These are phyloP conservation scores for Flammula alnicola DNA, from an alignment of 1,284 basidiomycete species.

Conservation along the genomic window DNA sequence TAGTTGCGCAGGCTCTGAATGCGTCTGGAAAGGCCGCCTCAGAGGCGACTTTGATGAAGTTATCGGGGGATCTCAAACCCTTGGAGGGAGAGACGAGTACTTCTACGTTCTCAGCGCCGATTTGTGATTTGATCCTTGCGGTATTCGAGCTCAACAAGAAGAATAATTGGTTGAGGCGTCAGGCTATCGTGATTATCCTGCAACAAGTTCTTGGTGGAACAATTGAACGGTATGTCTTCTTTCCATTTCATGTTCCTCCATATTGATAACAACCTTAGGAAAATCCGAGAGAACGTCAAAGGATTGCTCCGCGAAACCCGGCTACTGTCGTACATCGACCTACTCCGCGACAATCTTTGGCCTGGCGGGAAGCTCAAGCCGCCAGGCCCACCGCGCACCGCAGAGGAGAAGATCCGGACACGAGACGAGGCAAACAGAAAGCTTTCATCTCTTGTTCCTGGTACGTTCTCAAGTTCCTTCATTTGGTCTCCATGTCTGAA, in stretches of 20 bases:
- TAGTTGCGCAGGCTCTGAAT: constrained; percentile 78
- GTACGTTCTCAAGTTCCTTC: constrained; percentile 42
- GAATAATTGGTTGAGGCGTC: constrained; percentile 95
- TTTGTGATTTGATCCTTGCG: constrained; percentile 91
- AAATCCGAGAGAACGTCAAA: constrained; percentile 82
- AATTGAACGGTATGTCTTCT: constrained; percentile 78
- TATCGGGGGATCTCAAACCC: constrained; percentile 76
- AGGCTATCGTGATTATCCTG: constrained; percentile 94
- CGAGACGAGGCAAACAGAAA: constrained; percentile 88
- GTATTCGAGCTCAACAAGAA: constrained; percentile 95
- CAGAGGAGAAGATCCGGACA: constrained; percentile 80
- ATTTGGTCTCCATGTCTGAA: constrained; percentile 5
- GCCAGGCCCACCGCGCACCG: constrained; percentile 66
- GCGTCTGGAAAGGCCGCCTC: constrained; percentile 66
- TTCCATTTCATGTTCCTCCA: constrained; percentile 1
- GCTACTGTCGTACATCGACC: constrained; percentile 66
- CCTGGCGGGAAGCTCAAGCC: constrained; percentile 77
- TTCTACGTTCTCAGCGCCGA: constrained; percentile 90
- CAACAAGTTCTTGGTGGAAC: constrained; percentile 96
- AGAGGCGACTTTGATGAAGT: constrained; percentile 68
- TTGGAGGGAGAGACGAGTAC: constrained; percentile 84
- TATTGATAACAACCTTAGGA: constrained; percentile 50
- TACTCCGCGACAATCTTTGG: constrained; percentile 81
- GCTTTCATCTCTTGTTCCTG: constrained; percentile 88
- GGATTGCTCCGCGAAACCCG: constrained; percentile 67